These are phyloP conservation scores for Betula pendula DNA, from an alignment of 306 rosid species.

Conservation along the genomic window DNA sequence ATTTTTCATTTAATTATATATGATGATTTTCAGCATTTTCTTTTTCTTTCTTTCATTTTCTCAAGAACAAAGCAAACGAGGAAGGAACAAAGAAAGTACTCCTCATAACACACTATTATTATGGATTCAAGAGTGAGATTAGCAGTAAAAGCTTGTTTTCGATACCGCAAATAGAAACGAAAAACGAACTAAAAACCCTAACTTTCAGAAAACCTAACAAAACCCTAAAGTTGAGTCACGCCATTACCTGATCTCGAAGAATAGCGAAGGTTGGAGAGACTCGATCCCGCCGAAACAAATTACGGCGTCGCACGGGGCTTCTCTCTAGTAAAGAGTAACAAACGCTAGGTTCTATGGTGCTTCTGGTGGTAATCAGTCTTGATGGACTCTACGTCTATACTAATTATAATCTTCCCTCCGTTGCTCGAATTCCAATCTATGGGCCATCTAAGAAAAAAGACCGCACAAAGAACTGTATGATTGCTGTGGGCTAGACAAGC, in stretches of 20 bases:
- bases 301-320: slow-evolving; percentile 21
- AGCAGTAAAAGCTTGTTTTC: neutral
- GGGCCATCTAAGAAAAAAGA: no score
- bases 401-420: neutral
- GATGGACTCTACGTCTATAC: neutral
- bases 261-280: neutral
- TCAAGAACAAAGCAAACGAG: neutral
- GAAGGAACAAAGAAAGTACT: neutral
- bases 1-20: neutral
- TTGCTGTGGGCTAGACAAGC: neutral
- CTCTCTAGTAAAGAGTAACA: neutral
- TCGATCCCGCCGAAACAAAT: slow-evolving; percentile 34
- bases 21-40: neutral
- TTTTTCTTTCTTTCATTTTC: neutral
- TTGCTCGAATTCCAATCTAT: neutral
- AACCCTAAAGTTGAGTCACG: slow-evolving; percentile 9
- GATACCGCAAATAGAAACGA: neutral
- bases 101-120: neutral
- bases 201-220: neutral
- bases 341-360: neutral
- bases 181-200: slow-evolving; percentile 31
- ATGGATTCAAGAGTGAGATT: neutral
- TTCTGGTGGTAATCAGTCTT: neutral
- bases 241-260: slow-evolving; percentile 27
- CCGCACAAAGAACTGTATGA: neutral